Percentiles rank a stretch among this genome's conserved stretches.
phyloP scores from a whole-genome alignment of 208 protist genomes.

The Trichomonas gallinae region DNA sequence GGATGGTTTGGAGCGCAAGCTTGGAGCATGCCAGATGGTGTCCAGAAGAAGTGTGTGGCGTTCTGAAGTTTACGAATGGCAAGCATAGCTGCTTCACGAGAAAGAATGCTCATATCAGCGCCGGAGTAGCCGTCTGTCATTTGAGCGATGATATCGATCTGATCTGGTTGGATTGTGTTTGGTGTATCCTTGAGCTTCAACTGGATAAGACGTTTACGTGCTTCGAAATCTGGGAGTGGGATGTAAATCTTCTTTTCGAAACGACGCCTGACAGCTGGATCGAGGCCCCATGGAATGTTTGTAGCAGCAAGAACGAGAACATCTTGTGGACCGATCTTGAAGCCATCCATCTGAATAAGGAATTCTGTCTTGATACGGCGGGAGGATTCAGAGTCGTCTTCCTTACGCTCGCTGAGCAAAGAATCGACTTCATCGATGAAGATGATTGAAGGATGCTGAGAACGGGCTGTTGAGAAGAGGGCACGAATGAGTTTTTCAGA shows the following conservation, averaged over 20 bases:
- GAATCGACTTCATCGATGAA: slow-evolving; percentile 99
- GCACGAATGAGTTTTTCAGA: slow-evolving; percentile 31
- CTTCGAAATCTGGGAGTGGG: slow-evolving; percentile 46
- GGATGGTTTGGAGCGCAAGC: neutral
- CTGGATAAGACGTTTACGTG: slow-evolving; percentile 32
- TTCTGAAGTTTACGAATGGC: neutral
- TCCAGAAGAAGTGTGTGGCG: neutral
- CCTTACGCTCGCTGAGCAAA: slow-evolving; percentile 60
- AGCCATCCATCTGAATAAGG: slow-evolving; percentile 60
- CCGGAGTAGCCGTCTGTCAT: slow-evolving; percentile 36
- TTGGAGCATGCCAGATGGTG: neutral
- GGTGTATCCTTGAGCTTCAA: slow-evolving; percentile 31
- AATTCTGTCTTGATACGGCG: slow-evolving; percentile 95
- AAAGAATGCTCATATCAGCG: slow-evolving; percentile 35
- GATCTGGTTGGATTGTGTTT: neutral
- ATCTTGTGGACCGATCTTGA: slow-evolving; percentile 36
- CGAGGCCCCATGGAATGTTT: slow-evolving; percentile 62
- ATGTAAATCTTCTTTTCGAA: slow-evolving; percentile 60
- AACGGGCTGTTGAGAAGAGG: slow-evolving; percentile 22
- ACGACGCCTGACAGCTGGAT: slow-evolving; percentile 52
- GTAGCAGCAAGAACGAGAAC: slow-evolving; percentile 61
- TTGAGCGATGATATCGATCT: neutral
- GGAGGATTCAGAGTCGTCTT: slow-evolving; percentile 65
- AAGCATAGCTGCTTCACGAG: slow-evolving; percentile 35
- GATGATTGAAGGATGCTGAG: slow-evolving; percentile 81